These are phyloP conservation scores for Trifolium repens DNA, from an alignment of 306 rosid species.

Conservation along the genomic window DNA sequence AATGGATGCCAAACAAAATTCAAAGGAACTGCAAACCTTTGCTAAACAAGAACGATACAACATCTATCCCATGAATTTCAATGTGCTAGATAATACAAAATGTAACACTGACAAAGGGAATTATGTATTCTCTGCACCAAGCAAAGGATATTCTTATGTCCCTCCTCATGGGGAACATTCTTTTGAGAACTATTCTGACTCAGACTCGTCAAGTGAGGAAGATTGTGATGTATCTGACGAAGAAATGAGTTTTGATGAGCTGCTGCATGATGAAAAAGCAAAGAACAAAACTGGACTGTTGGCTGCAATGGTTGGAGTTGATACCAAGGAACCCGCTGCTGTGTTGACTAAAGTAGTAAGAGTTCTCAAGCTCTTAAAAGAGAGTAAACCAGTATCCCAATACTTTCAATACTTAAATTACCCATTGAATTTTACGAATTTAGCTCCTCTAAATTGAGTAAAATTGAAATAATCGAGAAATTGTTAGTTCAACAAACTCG, in stretches of 20 bases:
- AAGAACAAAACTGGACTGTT: constrained; percentile 44
- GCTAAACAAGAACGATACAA: constrained; percentile 1
- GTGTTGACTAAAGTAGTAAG: constrained; percentile 52
- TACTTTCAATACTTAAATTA: background rate
- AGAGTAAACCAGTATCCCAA: background rate
- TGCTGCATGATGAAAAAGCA: constrained; percentile 39
- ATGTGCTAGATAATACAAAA: constrained; percentile 13
- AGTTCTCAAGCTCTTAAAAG: constrained; percentile 46
- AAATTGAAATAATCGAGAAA: background rate
- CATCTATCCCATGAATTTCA: constrained; percentile 18
- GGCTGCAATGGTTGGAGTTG: constrained; percentile 54
- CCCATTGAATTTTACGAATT: background rate
- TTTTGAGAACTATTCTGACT: constrained; percentile 30
- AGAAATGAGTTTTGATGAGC: constrained; percentile 43
- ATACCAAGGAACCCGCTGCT: constrained; percentile 42
- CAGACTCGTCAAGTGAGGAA: constrained; percentile 45
- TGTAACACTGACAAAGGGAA: background rate
- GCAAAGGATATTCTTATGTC: constrained; percentile 23
- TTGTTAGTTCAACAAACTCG: background rate
- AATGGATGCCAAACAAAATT: constrained; percentile 43
- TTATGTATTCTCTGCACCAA: too few relatives aligned
- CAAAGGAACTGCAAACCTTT: constrained; percentile 24
- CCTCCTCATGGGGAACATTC: background rate
- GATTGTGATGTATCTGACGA: constrained; percentile 2
- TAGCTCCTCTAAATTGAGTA: background rate